phyloP scores from a whole-genome alignment of 345 rosid species.

The Tarenaya hassleriana region DNA sequence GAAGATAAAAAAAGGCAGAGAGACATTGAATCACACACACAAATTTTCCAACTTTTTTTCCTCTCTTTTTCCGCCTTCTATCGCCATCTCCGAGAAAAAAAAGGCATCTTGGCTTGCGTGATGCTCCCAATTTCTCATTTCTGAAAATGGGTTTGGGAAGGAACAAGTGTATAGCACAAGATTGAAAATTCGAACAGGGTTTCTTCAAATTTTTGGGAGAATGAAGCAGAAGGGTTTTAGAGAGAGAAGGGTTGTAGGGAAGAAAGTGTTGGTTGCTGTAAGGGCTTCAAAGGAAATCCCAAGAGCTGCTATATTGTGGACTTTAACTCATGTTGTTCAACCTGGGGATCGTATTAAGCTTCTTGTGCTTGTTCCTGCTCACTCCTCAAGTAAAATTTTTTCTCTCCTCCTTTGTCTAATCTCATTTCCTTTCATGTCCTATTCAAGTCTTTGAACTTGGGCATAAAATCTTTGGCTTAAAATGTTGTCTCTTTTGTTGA shows the following conservation, averaged over 20 bases:
- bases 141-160: conserved; percentile 34
- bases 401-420: too few species aligned
- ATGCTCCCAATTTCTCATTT: conserved; percentile 26
- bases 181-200: conserved; percentile 4
- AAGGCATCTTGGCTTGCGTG: conserved; percentile 57
- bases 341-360: conserved; percentile 83
- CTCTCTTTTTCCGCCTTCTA: background rate
- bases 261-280: conserved; percentile 76
- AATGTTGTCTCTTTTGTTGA: too few species aligned
- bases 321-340: conserved; percentile 88
- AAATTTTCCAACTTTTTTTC: conserved; percentile 22
- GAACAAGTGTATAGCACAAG: conserved; percentile 12
- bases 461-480: too few species aligned
- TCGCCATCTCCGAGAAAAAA: conserved; percentile 11
- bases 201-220: conserved; percentile 16
- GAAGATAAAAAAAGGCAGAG: background rate
- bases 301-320: conserved; percentile 74
- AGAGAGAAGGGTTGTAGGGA: conserved; percentile 53
- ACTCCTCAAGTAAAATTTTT: conserved; percentile 44
- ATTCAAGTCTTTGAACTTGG: too few species aligned
- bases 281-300: conserved; percentile 86
- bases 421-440: too few species aligned
- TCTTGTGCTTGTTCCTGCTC: conserved; percentile 74
- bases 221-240: conserved; percentile 44
- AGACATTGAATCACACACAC: conserved; percentile 31